Evolutionary conservation across 441 rosid species (phyloP), one percentile per base, ranked within the genome.

Genomic region (Aquilaria agallochum): DNA sequence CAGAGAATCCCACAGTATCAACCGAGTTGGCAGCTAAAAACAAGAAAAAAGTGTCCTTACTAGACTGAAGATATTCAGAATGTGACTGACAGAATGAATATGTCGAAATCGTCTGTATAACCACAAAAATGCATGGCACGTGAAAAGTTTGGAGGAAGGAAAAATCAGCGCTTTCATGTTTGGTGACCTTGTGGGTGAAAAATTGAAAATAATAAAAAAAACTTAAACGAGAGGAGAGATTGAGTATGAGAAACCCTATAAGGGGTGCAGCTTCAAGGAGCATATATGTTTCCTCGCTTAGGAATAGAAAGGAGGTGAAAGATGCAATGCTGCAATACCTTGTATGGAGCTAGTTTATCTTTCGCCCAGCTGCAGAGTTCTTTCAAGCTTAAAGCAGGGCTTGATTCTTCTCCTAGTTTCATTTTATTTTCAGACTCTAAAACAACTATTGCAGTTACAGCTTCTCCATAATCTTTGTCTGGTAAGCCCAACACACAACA

Each of bases 271-370:
- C 44, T 40, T 40, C 9, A 40, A 40, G 44, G 44, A 40, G 10
- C 44, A 2, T 40, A 36, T 36, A 9, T 40, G 45, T 40, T 40
- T 40, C 9, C 4, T 10, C 8, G 44, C 7, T 40, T 40, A 40
- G 5, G 44, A 40, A 40, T 9, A 2, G 44, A 40, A 40, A 13
- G 5, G 30, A 64, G 31, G 30, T 36, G 12, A 48, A 34, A 64
- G 33, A 40, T 34, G 61, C 3, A 51, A 60, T 11, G 55, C 32
- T 63, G 58, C 34, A 55, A 62, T 80, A 92, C 99, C 98, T 95
- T 95, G 88, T 95, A 92, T 10, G 99, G 97, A 44, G 99, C 97
- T 65, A 95, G 95, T 74, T 83, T 92, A 65, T 88, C 95, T 80
- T 89, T 88, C n/a, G 99, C 98, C 95, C 90, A 89, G 62, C 76